Evolutionary conservation across 768 basidiomycete genomes (phyloP).

Genomic region (Boletus insuetus): DNA sequence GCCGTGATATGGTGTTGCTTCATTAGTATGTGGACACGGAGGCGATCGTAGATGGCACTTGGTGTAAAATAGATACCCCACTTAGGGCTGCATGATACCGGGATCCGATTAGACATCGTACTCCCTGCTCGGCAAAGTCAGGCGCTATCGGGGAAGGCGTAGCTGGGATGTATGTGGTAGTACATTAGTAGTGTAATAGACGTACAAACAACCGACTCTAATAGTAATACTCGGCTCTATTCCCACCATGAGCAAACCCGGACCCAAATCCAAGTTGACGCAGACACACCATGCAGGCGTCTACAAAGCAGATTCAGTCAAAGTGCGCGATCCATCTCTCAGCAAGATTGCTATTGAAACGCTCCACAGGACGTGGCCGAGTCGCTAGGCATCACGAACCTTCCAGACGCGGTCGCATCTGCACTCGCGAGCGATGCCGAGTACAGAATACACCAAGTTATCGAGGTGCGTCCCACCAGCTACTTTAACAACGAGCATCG

Average conservation of each 20-base stretch:
- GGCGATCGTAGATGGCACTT: not conserved
- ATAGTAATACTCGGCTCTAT: not conserved
- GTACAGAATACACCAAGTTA: constrained; percentile 91
- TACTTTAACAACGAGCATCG: not conserved
- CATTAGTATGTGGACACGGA: not conserved
- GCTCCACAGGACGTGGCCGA: constrained; percentile 82
- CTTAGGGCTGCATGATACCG: not conserved
- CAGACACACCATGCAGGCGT: constrained; percentile 56
- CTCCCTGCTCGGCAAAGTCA: not conserved
- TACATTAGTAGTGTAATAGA: too few species aligned
- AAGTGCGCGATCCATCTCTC: constrained; percentile 38
- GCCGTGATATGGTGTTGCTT: not conserved
- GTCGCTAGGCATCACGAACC: constrained; percentile 67
- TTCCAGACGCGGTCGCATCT: constrained; percentile 78
- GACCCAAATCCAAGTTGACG: constrained; percentile 44
- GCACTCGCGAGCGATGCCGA: constrained; percentile 95
- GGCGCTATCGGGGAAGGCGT: too few species aligned
- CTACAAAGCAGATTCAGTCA: constrained; percentile 62
- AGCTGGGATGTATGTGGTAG: not conserved
- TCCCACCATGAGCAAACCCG: constrained; percentile 38
- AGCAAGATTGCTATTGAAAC: constrained; percentile 6
- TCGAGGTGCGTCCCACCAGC: constrained; percentile 58
- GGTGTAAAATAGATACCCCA: not conserved
- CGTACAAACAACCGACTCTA: not conserved
- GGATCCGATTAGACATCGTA: not conserved